These are phyloP conservation scores for Luvunga scandens DNA, from an alignment of 345 rosid species.

Conservation along the genomic window DNA sequence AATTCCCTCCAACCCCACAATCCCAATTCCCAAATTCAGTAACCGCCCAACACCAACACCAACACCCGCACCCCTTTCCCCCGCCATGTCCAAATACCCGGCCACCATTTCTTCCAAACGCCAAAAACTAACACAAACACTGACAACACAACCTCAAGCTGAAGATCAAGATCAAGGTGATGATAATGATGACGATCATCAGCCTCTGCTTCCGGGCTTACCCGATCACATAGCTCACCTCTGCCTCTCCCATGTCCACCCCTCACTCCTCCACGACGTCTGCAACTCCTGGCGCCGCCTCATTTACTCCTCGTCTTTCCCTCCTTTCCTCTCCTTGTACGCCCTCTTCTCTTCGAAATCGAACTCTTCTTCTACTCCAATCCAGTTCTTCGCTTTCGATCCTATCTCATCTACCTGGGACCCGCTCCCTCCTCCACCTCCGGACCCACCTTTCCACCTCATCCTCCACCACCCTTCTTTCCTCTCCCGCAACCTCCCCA, in stretches of 20 bases:
- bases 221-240: conserved; percentile 46
- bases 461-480: conserved; percentile 47
- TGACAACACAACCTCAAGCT: too few species aligned
- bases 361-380: conserved; percentile 17
- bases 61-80: background rate
- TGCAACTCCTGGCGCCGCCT: conserved; percentile 57
- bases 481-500: conserved; percentile 40
- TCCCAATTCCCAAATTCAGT: background rate
- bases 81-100: background rate
- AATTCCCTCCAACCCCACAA: background rate
- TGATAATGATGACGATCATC: background rate
- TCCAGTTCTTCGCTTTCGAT: conserved; percentile 39
- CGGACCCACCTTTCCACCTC: conserved; percentile 37
- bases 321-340: conserved; percentile 48
- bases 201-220: conserved; percentile 45
- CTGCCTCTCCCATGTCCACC: conserved; percentile 41
- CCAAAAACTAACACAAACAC: conserved; percentile 11
- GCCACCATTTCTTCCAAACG: conserved; percentile 21
- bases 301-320: conserved; percentile 45
- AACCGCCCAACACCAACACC: too few species aligned
- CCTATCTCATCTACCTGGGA: conserved; percentile 41
- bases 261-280: conserved; percentile 41
- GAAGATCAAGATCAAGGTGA: background rate
- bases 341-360: conserved; percentile 32
- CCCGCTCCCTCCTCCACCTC: conserved; percentile 39